A percentile compares a stretch with the other conserved stretches of the same genome.
Conservation (phyloP, 2,329 filamentous ascomycete genomes). For the Talaromyces amestolkiae region DNA sequence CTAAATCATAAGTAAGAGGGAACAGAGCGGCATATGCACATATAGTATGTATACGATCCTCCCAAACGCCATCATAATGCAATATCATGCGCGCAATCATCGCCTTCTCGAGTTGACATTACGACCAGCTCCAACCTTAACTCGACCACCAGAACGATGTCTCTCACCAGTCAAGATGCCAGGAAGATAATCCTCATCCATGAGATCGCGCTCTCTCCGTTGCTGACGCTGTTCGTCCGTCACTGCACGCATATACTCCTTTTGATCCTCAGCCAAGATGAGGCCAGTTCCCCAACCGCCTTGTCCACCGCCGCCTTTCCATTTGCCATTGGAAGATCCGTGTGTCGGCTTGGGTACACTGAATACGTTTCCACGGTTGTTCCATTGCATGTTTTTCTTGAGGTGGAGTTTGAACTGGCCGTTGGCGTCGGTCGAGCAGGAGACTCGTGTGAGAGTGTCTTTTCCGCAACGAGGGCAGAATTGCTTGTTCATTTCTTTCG, state of each 20-base stretch:
- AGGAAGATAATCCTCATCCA: slow-evolving; percentile 94
- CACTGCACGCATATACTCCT: slow-evolving; percentile 72
- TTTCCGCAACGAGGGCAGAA: slow-evolving; percentile 93
- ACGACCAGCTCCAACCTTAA: slow-evolving; percentile 79
- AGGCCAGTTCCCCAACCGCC: slow-evolving; percentile 81
- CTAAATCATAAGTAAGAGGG: neutral
- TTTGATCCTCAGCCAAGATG: slow-evolving; percentile 91
- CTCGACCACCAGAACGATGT: slow-evolving; percentile 60
- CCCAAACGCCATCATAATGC: slow-evolving; percentile 20
- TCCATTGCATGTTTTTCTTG: slow-evolving; percentile 95
- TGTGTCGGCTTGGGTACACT: slow-evolving; percentile 87
- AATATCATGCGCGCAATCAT: slow-evolving; percentile 15
- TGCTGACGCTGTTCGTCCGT: slow-evolving; percentile 59
- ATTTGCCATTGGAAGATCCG: slow-evolving; percentile 76
- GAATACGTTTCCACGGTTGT: slow-evolving; percentile 86
- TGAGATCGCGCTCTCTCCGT: slow-evolving; percentile 72
- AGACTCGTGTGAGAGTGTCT: slow-evolving; percentile 76
- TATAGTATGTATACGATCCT: neutral
- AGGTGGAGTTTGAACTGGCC: slow-evolving; percentile 83
- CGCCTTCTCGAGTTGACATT: slow-evolving; percentile 63
- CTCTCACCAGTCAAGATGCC: slow-evolving; percentile 79
- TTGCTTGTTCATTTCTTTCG: slow-evolving; percentile 79
- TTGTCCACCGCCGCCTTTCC: slow-evolving; percentile 68
- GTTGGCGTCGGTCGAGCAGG: slow-evolving; percentile 76
- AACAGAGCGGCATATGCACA: neutral